phyloP scores from a whole-genome alignment of 1,284 basidiomycete species.

The Bjerkandera adusta region DNA sequence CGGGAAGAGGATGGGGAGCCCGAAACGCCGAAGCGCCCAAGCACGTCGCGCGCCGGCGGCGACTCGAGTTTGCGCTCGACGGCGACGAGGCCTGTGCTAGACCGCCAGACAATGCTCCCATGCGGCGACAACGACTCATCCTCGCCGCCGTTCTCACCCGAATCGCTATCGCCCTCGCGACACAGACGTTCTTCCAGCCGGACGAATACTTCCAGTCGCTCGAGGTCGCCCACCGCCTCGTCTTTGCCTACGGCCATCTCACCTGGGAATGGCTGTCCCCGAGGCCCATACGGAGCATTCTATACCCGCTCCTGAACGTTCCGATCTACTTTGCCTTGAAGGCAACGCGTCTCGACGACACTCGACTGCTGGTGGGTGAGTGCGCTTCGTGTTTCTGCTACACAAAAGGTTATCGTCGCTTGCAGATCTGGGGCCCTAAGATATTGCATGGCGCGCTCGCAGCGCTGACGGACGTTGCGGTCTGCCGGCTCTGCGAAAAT shows the following conservation, averaged over 20 bases:
- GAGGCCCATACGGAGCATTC: conserved; percentile 66
- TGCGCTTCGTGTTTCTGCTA: conserved; percentile 13
- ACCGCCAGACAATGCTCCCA: conserved; percentile 9
- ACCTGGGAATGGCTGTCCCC: conserved; percentile 95
- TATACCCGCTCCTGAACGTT: conserved; percentile 77
- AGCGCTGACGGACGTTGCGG: conserved; percentile 77
- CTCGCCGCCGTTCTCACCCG: conserved; percentile 40
- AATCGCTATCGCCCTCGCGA: conserved; percentile 62
- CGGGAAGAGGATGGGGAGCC: no score
- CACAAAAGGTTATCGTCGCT: conserved; percentile 5
- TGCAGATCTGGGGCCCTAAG: conserved; percentile 68
- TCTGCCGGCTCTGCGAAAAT: conserved; percentile 60
- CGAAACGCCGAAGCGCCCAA: no score
- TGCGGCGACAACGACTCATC: conserved; percentile 12
- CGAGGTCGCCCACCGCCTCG: conserved; percentile 86
- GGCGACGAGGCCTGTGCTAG: no score
- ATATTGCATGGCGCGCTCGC: conserved; percentile 81
- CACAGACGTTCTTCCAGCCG: conserved; percentile 92
- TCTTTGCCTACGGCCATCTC: conserved; percentile 89
- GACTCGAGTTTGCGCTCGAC: no score
- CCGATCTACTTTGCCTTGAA: conserved; percentile 77
- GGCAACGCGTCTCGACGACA: conserved; percentile 47
- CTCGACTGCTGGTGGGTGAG: conserved; percentile 50
- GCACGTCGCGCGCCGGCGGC: no score
- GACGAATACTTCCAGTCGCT: conserved; percentile 97